Percentiles rank a stretch among this genome's conserved stretches.
Conservation (phyloP, 495 filamentous ascomycete species). For the Articulospora tetracladia region DNA sequence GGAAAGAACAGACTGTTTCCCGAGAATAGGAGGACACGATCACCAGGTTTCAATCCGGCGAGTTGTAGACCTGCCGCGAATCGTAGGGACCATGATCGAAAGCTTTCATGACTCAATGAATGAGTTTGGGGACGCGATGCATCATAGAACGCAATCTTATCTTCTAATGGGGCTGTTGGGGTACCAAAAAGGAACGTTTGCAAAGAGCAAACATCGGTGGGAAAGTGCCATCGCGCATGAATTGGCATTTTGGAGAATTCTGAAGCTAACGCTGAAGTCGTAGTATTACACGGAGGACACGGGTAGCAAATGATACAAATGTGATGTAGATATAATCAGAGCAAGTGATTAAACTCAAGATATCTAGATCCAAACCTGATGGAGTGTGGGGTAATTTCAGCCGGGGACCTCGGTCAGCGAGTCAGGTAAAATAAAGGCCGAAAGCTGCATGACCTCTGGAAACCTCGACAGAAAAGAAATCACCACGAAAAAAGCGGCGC, state of each 20-base stretch:
- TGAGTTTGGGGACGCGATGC: constrained; percentile 52
- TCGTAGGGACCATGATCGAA: constrained; percentile 67
- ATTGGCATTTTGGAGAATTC: constrained; percentile 22
- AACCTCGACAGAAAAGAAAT: too few species aligned
- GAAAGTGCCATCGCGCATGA: constrained; percentile 38
- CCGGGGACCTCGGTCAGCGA: neutral
- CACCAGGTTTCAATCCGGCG: constrained; percentile 61
- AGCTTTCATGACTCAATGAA: constrained; percentile 50
- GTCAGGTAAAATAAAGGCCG: neutral
- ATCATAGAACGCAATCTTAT: constrained; percentile 41
- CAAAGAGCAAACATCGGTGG: constrained; percentile 33
- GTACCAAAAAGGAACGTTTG: constrained; percentile 38
- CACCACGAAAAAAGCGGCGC: too few species aligned
- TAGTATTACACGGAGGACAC: neutral
- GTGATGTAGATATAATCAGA: neutral
- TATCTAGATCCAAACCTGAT: neutral
- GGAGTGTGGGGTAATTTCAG: neutral
- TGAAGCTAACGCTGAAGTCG: neutral
- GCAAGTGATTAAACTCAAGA: too few species aligned
- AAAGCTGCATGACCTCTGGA: neutral
- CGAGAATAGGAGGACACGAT: constrained; percentile 70
- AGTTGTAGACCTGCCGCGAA: constrained; percentile 66
- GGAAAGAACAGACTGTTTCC: constrained; percentile 56
- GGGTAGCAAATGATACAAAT: neutral
- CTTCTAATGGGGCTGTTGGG: constrained; percentile 27